These are phyloP conservation scores for Ceratocystis harringtonii DNA, from an alignment of 2,329 filamentous ascomycete genomes.

Conservation along the genomic window DNA sequence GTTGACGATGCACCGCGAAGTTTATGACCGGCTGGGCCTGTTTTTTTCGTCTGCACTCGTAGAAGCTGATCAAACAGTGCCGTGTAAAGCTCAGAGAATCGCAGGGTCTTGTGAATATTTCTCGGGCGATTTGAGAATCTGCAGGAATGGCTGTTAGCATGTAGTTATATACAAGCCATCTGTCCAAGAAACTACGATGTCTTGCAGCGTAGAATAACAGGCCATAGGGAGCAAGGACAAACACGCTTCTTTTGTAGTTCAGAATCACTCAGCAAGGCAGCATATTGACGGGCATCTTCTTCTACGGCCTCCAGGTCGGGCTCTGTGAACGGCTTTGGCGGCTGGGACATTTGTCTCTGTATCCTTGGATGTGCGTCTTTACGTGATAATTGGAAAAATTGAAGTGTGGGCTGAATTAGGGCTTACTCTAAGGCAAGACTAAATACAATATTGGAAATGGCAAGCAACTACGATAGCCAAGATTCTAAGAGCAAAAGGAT, in stretches of 20 bases:
- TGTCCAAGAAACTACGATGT: not conserved
- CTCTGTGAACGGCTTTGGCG: not conserved
- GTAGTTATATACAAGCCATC: not conserved
- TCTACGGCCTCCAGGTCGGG: conserved; percentile 30
- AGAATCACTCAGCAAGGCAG: conserved; percentile 25
- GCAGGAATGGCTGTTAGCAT: conserved; percentile 19
- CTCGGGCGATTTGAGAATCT: conserved; percentile 70
- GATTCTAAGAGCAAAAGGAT: not conserved
- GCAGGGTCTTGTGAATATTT: conserved; percentile 65
- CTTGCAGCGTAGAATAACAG: not conserved
- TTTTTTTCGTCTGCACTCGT: conserved; percentile 64
- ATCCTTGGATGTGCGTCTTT: not conserved
- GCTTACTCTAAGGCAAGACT: not conserved
- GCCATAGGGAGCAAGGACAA: not conserved
- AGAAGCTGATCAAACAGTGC: conserved; percentile 66
- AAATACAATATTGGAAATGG: too few relatives aligned
- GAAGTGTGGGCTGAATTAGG: not conserved
- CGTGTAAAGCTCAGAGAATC: conserved; percentile 65
- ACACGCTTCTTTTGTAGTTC: conserved; percentile 33
- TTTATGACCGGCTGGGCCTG: conserved; percentile 33
- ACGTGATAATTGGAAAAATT: not conserved
- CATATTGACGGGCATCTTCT: conserved; percentile 40
- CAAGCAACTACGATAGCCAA: not conserved
- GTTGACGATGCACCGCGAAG: conserved; percentile 39
- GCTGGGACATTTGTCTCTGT: not conserved